phyloP scores from a whole-genome alignment of 2,329 filamentous ascomycete genomes.

The Keithomyces neogunnii region DNA sequence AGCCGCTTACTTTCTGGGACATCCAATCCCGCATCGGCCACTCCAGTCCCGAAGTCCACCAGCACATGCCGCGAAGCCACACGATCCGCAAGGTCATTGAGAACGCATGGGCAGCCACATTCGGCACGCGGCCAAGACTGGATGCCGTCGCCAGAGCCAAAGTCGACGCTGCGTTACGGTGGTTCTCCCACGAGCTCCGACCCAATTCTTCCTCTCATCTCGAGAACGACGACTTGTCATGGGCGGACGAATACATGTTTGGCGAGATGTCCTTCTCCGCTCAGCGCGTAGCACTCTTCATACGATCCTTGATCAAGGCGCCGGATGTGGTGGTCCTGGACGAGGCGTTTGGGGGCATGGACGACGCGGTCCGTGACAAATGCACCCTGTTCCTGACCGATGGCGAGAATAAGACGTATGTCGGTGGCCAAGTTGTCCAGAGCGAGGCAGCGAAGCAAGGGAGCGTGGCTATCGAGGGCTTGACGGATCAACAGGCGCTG shows the following conservation, averaged over 20 bases:
- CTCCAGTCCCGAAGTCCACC: conserved; percentile 87
- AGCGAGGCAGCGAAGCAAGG: conserved; percentile 29
- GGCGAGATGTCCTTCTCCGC: conserved; percentile 70
- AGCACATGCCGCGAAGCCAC: conserved; percentile 76
- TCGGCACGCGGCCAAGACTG: conserved; percentile 61
- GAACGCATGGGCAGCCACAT: conserved; percentile 86
- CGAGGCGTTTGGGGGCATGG: conserved; percentile 82
- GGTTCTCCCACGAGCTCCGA: conserved; percentile 74
- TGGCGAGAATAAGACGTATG: conserved; percentile 43
- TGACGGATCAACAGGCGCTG: conserved; percentile 66
- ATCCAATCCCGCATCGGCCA: conserved; percentile 86
- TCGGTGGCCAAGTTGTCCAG: conserved; percentile 31
- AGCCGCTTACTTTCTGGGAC: conserved; percentile 84
- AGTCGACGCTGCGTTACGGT: conserved; percentile 62
- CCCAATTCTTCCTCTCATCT: conserved; percentile 30
- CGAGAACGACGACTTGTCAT: conserved; percentile 33
- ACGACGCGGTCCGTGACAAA: conserved; percentile 72
- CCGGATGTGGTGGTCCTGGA: conserved; percentile 79
- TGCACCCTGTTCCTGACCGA: conserved; percentile 72
- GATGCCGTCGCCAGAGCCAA: conserved; percentile 44
- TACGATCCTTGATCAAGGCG: conserved; percentile 71
- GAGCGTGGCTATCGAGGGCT: conserved; percentile 46
- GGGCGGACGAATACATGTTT: conserved; percentile 62
- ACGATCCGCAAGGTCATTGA: conserved; percentile 68
- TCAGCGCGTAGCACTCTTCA: conserved; percentile 77